phyloP scores from a whole-genome alignment of 768 basidiomycete species.

The Trametes elegans region DNA sequence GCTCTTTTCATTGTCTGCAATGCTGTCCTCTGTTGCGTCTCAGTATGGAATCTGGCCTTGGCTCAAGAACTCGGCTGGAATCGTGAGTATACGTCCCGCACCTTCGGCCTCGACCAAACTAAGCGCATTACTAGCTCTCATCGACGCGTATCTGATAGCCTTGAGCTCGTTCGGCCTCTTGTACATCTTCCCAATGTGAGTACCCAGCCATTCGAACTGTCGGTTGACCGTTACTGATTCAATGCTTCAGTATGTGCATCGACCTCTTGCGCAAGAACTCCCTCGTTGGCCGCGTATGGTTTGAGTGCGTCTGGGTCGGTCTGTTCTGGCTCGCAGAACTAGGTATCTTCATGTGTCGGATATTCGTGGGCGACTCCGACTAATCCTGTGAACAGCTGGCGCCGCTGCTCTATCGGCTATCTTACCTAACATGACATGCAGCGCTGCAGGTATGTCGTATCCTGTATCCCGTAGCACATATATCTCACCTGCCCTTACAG shows the following conservation, averaged over 20 bases:
- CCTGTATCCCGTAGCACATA: neutral
- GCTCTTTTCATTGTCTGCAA: constrained; percentile 62
- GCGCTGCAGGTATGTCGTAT: neutral
- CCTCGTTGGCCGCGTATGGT: constrained; percentile 64
- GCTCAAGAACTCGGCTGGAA: constrained; percentile 34
- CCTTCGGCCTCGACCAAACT: neutral
- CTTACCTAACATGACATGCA: constrained; percentile 37
- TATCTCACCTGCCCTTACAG: neutral
- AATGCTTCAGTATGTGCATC: constrained; percentile 46
- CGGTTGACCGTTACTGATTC: neutral
- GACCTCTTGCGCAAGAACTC: constrained; percentile 53
- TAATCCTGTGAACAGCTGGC: constrained; percentile 39
- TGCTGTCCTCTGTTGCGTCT: constrained; percentile 60
- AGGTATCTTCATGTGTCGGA: constrained; percentile 43
- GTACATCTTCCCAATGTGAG: constrained; percentile 59
- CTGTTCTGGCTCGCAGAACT: constrained; percentile 59
- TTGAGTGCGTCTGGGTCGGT: constrained; percentile 63
- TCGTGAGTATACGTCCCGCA: constrained; percentile 35
- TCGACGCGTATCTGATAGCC: constrained; percentile 61
- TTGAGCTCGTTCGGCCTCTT: constrained; percentile 57
- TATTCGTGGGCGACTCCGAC: neutral
- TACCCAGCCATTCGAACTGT: neutral
- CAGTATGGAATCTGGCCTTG: constrained; percentile 68
- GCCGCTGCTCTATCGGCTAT: constrained; percentile 48
- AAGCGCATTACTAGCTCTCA: constrained; percentile 33